Evolutionary conservation across 176 grass and related monocot genomes (phyloP), one percentile per base, ranked within the genome.

Genomic region (Otatea glauca): DNA sequence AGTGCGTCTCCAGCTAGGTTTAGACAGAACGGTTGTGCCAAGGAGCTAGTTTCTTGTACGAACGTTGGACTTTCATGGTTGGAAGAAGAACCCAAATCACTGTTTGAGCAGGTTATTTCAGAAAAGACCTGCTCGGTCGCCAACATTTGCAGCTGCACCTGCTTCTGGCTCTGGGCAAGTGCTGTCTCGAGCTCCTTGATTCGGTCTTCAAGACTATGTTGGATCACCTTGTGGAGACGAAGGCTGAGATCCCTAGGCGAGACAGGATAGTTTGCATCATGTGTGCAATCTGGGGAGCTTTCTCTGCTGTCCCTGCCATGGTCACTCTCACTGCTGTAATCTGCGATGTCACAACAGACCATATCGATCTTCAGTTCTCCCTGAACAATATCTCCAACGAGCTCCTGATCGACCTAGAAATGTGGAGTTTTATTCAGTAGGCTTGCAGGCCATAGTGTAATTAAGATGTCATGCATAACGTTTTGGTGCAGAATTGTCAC

Each of bases 221-320:
- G 91, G 71, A 98, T 88, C 69, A 98, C 91, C 74, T 92, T 89
- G 37, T 98, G 93, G 63, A 98, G 89, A 6, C 96, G 93, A 45
- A 98, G 62, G 71, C 91, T 94, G 25, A 98, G 91, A 72, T 95
- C 87, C 65, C 83, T 91, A 56, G 96, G 96, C 5, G 89, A 95
- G 50, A 98, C 77, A 3, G 93, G 75, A 84, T 92, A 97, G 83
- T 89, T 88, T 17, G 61, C n/a, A 74, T 79, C 83, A 20, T 86
- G 74, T 47, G 72, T 69, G 27, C 54, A 85, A 68, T 78, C 87
- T 82, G 91, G 81, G 56, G 88, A 83, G 23, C 82, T 88, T 29
- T 50, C 84, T 64, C 77, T 87, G 84, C 91, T 95, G 81, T 87
- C 88, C 71, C 76, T 85, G 62, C 61, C 79, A 88, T 72, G 58